Percentiles rank a stretch among this genome's conserved stretches.
Evolutionary conservation across 164 flowering plant species (phyloP).

Genomic region (Nelumbo lutea): DNA sequence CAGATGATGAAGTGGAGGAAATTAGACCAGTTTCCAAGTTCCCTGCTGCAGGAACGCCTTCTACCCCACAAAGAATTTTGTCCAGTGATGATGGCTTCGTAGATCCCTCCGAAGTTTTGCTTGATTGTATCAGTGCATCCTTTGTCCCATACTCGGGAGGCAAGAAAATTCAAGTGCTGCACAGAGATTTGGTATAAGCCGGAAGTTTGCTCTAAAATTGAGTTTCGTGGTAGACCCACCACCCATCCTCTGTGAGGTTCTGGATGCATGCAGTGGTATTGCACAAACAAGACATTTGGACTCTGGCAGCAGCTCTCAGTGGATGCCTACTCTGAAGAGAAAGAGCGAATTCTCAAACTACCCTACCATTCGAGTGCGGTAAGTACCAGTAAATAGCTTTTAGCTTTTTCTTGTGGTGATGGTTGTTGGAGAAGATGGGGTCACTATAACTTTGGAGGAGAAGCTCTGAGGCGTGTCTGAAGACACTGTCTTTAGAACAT

Average conservation of each 20-base stretch:
- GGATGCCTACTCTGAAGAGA: conserved; percentile 65
- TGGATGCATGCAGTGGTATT: conserved; percentile 57
- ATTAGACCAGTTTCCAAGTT: no score
- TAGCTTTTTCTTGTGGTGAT: no score
- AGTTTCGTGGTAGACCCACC: conserved; percentile 63
- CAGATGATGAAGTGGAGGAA: conserved; percentile 36
- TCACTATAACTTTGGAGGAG: no score
- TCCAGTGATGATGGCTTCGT: conserved; percentile 36
- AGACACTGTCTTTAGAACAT: no score
- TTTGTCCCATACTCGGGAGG: conserved; percentile 42
- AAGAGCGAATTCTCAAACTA: conserved; percentile 47
- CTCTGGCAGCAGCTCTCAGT: conserved; percentile 75
- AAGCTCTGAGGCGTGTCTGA: no score
- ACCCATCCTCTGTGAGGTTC: conserved; percentile 50
- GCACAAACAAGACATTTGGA: conserved; percentile 45
- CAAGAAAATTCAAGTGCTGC: conserved; percentile 45
- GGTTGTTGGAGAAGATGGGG: no score
- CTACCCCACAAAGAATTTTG: conserved; percentile 16
- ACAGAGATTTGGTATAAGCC: conserved; percentile 59
- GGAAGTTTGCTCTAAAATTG: conserved; percentile 64
- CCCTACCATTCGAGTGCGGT: conserved; percentile 70
- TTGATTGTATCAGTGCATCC: conserved; percentile 43
- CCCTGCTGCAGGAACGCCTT: no score
- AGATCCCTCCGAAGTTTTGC: conserved; percentile 53
- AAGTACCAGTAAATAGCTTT: conserved; percentile 26